Evolutionary conservation across 108 stramenopile genomes (phyloP).

Genomic region (Nitzschia inconspicua): DNA sequence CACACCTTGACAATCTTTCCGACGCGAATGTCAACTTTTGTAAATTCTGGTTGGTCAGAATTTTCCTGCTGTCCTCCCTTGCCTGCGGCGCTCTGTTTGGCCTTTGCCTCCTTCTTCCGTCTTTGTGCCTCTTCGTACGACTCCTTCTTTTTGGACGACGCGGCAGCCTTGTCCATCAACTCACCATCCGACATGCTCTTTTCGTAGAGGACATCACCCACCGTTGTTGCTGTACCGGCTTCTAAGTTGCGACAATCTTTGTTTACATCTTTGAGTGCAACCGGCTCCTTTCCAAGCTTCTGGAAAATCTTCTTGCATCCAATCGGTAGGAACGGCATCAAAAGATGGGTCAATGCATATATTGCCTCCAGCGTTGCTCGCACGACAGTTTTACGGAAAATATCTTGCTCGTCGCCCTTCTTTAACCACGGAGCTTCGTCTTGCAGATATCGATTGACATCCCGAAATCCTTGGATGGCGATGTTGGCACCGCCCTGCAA

Average conservation of each 20-base stretch:
- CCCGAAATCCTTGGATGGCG: constrained; percentile 79
- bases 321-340: constrained; percentile 88
- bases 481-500: constrained; percentile 72
- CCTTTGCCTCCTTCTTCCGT: constrained; percentile 85
- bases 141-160: constrained; percentile 70
- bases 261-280: constrained; percentile 44
- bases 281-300: constrained; percentile 80
- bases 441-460: constrained; percentile 93
- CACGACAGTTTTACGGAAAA: constrained; percentile 73
- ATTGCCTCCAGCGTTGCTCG: constrained; percentile 92
- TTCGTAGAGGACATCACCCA: constrained; percentile 76
- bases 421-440: constrained; percentile 95
- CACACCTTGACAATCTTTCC: constrained; percentile 88
- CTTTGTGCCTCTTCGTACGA: constrained; percentile 71
- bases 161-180: constrained; percentile 47
- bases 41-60: constrained; percentile 75
- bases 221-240: constrained; percentile 61
- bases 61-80: constrained; percentile 42
- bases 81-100: constrained; percentile 48
- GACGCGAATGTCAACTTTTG: constrained; percentile 88
- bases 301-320: constrained; percentile 85
- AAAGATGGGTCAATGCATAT: constrained; percentile 89
- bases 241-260: constrained; percentile 51
- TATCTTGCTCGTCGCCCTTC: constrained; percentile 83
- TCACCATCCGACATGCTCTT: constrained; percentile 70